A percentile compares a stretch with the other conserved stretches of the same genome.
phyloP scores from a whole-genome alignment of 108 stramenopile species.

The Licmophora abbreviata region DNA sequence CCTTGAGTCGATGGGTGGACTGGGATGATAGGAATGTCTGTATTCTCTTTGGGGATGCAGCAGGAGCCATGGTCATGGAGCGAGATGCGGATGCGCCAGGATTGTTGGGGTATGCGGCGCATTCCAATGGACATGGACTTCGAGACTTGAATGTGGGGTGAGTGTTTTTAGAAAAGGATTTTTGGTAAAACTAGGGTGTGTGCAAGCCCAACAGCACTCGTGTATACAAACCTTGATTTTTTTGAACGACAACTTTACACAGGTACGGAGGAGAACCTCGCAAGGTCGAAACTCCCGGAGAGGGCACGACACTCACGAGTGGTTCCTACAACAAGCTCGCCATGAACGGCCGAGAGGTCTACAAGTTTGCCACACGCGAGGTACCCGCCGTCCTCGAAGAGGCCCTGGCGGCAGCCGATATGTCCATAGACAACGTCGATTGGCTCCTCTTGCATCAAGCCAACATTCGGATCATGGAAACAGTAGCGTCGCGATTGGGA shows the following conservation, averaged over 20 bases:
- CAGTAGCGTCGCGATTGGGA: conserved; percentile 84
- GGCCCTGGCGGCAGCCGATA: conserved; percentile 79
- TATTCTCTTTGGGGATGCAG: conserved; percentile 96
- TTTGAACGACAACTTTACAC: conserved; percentile 1
- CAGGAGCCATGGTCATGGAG: conserved; percentile 88
- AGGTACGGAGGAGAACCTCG: conserved; percentile 69
- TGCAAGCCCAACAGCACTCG: too few species aligned
- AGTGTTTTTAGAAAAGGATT: too few species aligned
- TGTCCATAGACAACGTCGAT: conserved; percentile 90
- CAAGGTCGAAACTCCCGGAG: conserved; percentile 59
- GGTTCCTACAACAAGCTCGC: conserved; percentile 69
- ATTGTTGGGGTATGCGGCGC: conserved; percentile 84
- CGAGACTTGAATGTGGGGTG: conserved; percentile 77
- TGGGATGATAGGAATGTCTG: conserved; percentile 95
- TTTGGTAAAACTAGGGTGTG: too few species aligned
- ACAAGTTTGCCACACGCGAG: conserved; percentile 93
- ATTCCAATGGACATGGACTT: conserved; percentile 88
- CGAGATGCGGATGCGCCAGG: conserved; percentile 46
- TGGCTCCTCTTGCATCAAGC: conserved; percentile 91
- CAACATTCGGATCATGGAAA: conserved; percentile 97
- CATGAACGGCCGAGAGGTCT: conserved; percentile 95
- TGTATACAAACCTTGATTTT: not conserved
- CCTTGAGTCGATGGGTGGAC: conserved; percentile 89
- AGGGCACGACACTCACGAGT: conserved; percentile 50
- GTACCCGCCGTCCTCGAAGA: conserved; percentile 88